These are phyloP conservation scores for Pleurotus citrinopileatus DNA, from an alignment of 768 basidiomycete species.

Conservation along the genomic window DNA sequence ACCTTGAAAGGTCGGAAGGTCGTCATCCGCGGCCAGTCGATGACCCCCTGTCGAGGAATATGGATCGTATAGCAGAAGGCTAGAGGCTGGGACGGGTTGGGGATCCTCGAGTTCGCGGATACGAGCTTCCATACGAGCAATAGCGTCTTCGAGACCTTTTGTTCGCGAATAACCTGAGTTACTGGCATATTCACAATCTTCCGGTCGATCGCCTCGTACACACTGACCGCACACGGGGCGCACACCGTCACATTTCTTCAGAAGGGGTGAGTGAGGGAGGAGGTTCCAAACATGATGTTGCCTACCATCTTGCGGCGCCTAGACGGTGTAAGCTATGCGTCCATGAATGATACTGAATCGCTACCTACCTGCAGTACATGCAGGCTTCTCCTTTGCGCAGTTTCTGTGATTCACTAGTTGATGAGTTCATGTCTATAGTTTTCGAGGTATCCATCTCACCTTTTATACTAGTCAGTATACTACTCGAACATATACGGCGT, in stretches of 20 bases:
- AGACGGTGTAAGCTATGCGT: background rate
- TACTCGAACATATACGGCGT: no score
- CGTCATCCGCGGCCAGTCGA: background rate
- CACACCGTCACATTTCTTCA: constrained; percentile 53
- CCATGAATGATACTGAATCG: background rate
- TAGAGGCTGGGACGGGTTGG: constrained; percentile 13
- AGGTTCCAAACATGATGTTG: background rate
- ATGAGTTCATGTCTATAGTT: background rate
- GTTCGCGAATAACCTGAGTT: constrained; percentile 43
- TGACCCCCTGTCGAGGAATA: constrained; percentile 19
- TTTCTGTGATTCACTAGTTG: background rate
- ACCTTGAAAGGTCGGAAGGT: no score
- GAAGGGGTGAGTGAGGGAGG: background rate
- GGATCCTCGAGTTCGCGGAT: constrained; percentile 46
- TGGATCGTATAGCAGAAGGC: constrained; percentile 33
- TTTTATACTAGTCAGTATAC: no score
- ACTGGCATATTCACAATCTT: constrained; percentile 60
- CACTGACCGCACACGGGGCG: constrained; percentile 55
- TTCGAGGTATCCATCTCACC: background rate
- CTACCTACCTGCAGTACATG: constrained; percentile 6
- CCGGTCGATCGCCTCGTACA: constrained; percentile 37
- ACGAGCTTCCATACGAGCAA: constrained; percentile 43
- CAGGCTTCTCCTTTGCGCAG: constrained; percentile 9
- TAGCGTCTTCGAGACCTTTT: constrained; percentile 49
- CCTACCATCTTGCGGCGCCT: constrained; percentile 10